These are phyloP conservation scores for Coemansia sp. DNA, from an alignment of 192 early-diverging fungal species.

Conservation along the genomic window DNA sequence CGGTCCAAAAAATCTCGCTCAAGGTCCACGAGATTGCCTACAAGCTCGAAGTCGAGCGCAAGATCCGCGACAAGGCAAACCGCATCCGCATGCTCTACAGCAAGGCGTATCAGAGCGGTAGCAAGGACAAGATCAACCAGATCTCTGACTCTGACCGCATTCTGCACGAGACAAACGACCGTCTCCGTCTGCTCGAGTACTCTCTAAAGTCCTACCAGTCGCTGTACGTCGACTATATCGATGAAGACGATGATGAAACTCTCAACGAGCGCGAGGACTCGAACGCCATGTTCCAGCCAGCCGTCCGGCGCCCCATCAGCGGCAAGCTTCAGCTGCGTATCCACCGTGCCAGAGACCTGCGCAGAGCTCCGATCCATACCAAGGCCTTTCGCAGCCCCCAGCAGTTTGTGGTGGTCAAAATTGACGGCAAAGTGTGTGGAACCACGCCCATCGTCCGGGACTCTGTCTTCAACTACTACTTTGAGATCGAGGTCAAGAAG, in stretches of 20 bases:
- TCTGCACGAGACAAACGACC: constrained; percentile 67
- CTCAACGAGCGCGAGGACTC: constrained; percentile 17
- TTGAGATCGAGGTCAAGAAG: constrained; percentile 85
- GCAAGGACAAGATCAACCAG: constrained; percentile 54
- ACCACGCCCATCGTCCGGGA: constrained; percentile 72
- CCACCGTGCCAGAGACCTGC: constrained; percentile 60
- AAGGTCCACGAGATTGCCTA: constrained; percentile 85
- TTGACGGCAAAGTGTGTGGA: constrained; percentile 79
- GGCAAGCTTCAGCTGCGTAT: constrained; percentile 72
- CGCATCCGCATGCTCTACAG: constrained; percentile 48
- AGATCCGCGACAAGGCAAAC: constrained; percentile 69
- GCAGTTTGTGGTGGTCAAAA: constrained; percentile 73
- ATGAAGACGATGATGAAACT: constrained; percentile 76
- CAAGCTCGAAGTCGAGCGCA: constrained; percentile 93
- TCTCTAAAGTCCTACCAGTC: constrained; percentile 84
- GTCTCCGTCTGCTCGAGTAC: constrained; percentile 68
- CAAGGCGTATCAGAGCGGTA: constrained; percentile 48
- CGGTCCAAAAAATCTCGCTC: constrained; percentile 70
- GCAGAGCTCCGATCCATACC: constrained; percentile 58
- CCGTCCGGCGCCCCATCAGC: constrained; percentile 67
- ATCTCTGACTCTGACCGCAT: constrained; percentile 43
- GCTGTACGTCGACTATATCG: constrained; percentile 75
- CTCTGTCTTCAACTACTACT: constrained; percentile 80
- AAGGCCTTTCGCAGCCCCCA: constrained; percentile 60
- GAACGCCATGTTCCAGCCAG: constrained; percentile 51